Conservation (phyloP, 2,329 filamentous ascomycete species). For the Colletotrichum nymphaeae region DNA sequence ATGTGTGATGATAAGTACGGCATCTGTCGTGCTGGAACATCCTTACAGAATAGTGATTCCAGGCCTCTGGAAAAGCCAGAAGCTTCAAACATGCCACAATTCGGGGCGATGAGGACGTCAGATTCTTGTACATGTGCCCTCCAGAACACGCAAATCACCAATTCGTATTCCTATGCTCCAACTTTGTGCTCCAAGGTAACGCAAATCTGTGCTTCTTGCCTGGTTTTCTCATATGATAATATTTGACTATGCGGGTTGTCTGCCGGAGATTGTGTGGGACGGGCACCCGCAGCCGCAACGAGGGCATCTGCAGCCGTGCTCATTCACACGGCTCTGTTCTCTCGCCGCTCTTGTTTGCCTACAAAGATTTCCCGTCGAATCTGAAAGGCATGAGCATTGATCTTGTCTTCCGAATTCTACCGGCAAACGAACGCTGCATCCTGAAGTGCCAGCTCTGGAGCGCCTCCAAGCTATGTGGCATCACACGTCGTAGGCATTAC, state of each 20-base stretch:
- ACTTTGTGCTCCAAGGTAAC: too few relatives aligned
- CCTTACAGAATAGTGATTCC: background rate
- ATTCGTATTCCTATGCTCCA: too few relatives aligned
- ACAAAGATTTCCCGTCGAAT: background rate
- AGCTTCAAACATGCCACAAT: too few relatives aligned
- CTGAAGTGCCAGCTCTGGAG: conserved; percentile 9
- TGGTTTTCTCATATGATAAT: too few relatives aligned
- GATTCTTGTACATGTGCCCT: background rate
- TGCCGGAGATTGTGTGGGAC: conserved; percentile 6
- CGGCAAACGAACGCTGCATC: background rate
- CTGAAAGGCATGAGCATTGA: background rate
- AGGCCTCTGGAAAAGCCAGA: background rate
- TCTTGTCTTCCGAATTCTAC: background rate
- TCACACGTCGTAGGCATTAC: conserved; percentile 2
- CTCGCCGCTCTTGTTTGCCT: background rate
- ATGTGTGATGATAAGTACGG: background rate
- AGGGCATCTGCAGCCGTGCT: background rate
- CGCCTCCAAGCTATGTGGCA: conserved; percentile 10
- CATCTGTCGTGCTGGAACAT: background rate
- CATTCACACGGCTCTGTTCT: background rate
- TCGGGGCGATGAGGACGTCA: too few relatives aligned
- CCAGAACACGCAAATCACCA: background rate
- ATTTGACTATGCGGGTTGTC: background rate
- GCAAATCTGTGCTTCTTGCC: rapidly evolving
- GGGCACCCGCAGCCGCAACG: conserved; percentile 25